Evolutionary conservation across 2,329 filamentous ascomycete species (phyloP).

Genomic region (Aureobasidium sp.): DNA sequence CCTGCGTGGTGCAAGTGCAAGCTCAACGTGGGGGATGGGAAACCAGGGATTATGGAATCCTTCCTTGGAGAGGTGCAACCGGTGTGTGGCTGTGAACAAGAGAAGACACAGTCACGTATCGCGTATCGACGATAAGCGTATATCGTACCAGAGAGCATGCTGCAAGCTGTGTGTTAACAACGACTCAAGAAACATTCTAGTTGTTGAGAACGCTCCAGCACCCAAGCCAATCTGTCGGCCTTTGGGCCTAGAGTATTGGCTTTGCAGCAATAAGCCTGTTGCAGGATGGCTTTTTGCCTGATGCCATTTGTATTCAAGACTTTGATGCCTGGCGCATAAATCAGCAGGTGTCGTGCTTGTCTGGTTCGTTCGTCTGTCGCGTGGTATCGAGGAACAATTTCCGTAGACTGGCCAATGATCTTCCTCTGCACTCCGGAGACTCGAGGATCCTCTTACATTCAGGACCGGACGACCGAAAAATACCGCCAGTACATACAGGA

Average conservation of each 20-base stretch:
- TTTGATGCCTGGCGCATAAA: neutral
- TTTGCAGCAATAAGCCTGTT: neutral
- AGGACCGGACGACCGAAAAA: neutral
- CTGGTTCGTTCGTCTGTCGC: neutral
- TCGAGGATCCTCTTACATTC: neutral
- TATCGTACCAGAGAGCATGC: neutral
- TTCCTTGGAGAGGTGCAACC: neutral
- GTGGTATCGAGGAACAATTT: neutral
- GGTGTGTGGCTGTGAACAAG: neutral
- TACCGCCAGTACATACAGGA: neutral
- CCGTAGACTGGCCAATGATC: neutral
- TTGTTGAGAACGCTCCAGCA: neutral
- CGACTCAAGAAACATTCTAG: neutral
- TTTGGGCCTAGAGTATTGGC: neutral
- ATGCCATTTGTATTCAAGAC: neutral
- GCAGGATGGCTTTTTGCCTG: neutral
- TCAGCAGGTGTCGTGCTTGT: neutral
- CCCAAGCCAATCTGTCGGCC: neutral
- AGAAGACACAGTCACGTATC: neutral
- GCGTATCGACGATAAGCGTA: constrained; percentile 8
- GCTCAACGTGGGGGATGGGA: neutral
- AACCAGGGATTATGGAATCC: neutral
- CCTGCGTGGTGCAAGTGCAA: neutral
- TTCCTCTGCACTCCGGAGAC: neutral
- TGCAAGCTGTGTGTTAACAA: neutral